Evolutionary conservation across 2,329 filamentous ascomycete genomes (phyloP).

Genomic region (Sarocladiaceae sp.): DNA sequence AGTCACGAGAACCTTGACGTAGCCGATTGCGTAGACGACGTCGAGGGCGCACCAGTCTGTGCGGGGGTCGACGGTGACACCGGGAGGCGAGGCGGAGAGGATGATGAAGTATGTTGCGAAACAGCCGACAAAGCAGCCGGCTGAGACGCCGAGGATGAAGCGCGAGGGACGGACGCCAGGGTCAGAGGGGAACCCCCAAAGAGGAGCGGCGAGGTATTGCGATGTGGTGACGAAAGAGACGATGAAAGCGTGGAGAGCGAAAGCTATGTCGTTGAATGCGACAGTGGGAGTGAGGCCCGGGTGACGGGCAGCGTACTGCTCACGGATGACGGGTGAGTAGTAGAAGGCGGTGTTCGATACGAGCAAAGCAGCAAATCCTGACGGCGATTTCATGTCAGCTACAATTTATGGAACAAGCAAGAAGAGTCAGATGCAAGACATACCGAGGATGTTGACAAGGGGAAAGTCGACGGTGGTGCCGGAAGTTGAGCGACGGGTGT

Average conservation of each 20-base stretch:
- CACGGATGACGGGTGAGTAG: slow-evolving; percentile 69
- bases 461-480: slow-evolving; percentile 89
- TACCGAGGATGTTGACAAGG: slow-evolving; percentile 60
- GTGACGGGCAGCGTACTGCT: slow-evolving; percentile 79
- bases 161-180: slow-evolving; percentile 48
- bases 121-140: slow-evolving; percentile 60
- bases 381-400: no score
- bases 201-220: slow-evolving; percentile 62
- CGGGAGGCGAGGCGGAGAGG: slow-evolving; percentile 24
- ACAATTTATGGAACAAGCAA: slow-evolving; percentile 1
- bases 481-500: slow-evolving; percentile 65
- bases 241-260: slow-evolving; percentile 74
- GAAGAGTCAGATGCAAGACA: no score
- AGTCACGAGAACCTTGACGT: slow-evolving; percentile 84
- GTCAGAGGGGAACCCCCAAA: slow-evolving; percentile 71
- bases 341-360: slow-evolving; percentile 70
- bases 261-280: slow-evolving; percentile 82
- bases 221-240: slow-evolving; percentile 67
- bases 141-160: slow-evolving; percentile 61
- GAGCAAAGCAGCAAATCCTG: slow-evolving; percentile 69
- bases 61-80: slow-evolving; percentile 25
- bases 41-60: slow-evolving; percentile 57
- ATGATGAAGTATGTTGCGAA: slow-evolving; percentile 42
- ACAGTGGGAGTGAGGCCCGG: slow-evolving; percentile 73
- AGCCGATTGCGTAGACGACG: slow-evolving; percentile 64